Base-by-base conservation (phyloP, 768 basidiomycete genomes). In the Hemileccinum impolitum region DNA sequence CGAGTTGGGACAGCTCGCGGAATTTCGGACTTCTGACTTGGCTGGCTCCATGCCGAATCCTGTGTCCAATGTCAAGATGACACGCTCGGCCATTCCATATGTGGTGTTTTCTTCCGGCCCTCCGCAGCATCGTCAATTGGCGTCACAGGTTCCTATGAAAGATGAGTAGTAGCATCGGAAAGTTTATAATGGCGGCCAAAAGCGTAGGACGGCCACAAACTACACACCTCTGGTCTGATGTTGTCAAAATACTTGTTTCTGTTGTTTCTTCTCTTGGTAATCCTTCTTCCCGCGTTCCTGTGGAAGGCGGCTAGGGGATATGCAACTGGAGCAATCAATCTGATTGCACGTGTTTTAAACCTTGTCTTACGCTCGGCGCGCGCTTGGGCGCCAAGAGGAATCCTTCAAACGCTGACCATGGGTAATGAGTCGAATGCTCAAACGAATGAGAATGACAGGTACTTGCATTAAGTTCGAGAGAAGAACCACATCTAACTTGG, bases 371-470 rank as follows among this genome's bases (percentile, higher is more conserved):
- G 14, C 37, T 47, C 23, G 13, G 19, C 26, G 26, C 26, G 50
- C 44, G 41, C 41, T 21, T 21, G 36, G 43, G 58, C 61, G 55
- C 19, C 30, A 46, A 41, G 23, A 13, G n/a, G n/a, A n/a, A 14
- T 38, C 4, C 15, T 40, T 43, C 23, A 41, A 41, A 45, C 61
- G 61, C 53, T 43, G 8, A 44, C 19, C 58, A 57, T 51, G 57
- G 45, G 3, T 38, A 15, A 42, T 17, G 15, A 34, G 18, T 13
- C 13, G 19, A 43, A 39, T 43, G 6, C 19, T 15, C 43, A 3
- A 35, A 42, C 43, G 37, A 39, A 57, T 12, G 52, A 43, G 10
- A 45, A 35, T 6, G 39, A 55, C 4, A 64, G 61, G 61, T 64
- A 39, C 43, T 46, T 47, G 26, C 41, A 4, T 25, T 36, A 21